phyloP scores from a whole-genome alignment of 441 rosid species.

The Eugenia klotzschiana region DNA sequence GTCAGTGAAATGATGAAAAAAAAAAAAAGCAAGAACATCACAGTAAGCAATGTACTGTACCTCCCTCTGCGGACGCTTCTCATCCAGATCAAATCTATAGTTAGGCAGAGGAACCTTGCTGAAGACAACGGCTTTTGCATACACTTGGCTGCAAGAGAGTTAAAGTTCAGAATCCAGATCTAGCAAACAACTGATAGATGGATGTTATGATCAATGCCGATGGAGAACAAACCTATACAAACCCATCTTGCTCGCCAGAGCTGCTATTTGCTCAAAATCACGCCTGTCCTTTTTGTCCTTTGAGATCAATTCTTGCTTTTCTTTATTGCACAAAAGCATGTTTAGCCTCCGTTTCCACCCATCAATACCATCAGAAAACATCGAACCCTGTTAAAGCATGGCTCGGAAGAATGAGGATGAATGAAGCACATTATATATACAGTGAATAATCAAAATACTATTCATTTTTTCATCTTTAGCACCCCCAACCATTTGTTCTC shows the following conservation, averaged over 20 bases:
- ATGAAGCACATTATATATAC: background rate
- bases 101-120: conserved; percentile 85
- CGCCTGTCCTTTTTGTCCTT: conserved; percentile 77
- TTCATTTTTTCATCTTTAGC: background rate
- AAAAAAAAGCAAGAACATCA: background rate
- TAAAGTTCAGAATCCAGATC: conserved; percentile 1
- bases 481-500: background rate
- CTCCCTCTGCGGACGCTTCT: conserved; percentile 83
- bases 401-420: background rate
- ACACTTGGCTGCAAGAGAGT: conserved; percentile 49
- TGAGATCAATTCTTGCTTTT: conserved; percentile 59
- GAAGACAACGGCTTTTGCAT: conserved; percentile 63
- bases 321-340: conserved; percentile 35
- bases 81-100: conserved; percentile 91
- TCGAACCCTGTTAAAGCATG: conserved; percentile 25
- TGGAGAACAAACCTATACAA: conserved; percentile 47
- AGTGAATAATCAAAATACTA: background rate
- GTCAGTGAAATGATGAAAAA: background rate
- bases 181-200: background rate
- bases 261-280: conserved; percentile 62
- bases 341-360: conserved; percentile 57
- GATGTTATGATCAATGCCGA: background rate
- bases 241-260: conserved; percentile 61
- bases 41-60: conserved; percentile 16
- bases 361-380: conserved; percentile 22